Percentiles rank a stretch among this genome's conserved stretches.
Evolutionary conservation across 371 early-diverging fungal genomes (phyloP).

Genomic region (Mucor lusitanicus): DNA sequence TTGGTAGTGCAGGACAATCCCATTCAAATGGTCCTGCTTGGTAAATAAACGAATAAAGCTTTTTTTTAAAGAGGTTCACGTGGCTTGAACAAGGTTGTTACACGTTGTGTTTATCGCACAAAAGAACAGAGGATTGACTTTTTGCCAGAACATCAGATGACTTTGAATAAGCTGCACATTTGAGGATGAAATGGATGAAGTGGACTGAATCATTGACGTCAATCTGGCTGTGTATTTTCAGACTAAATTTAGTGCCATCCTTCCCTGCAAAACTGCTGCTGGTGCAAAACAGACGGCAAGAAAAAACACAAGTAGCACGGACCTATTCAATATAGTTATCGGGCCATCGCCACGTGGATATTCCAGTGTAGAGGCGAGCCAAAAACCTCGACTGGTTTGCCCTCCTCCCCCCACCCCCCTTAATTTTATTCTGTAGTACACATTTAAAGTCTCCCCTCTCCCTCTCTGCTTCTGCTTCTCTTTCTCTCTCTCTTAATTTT

Average conservation of each 20-base stretch:
- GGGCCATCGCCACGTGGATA: neutral
- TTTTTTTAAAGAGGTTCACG: neutral
- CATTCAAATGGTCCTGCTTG: conserved; percentile 9
- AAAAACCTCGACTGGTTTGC: neutral
- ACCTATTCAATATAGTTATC: neutral
- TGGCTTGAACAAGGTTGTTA: neutral
- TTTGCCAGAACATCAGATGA: neutral
- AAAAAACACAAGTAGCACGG: neutral
- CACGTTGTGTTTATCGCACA: neutral
- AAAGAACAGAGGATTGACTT: neutral
- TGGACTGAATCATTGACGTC: neutral
- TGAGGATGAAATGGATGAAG: neutral
- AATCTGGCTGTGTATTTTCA: neutral
- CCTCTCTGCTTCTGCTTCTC: neutral
- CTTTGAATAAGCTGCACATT: neutral
- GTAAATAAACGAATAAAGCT: neutral
- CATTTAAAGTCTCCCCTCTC: neutral
- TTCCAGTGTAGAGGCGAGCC: neutral
- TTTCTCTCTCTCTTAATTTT: neutral
- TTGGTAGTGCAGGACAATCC: neutral
- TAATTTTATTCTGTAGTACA: neutral
- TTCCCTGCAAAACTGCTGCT: neutral
- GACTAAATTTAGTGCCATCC: neutral
- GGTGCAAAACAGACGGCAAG: neutral
- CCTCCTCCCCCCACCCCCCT: neutral